These are phyloP conservation scores for Beauveria bassiana DNA, from an alignment of 2,329 filamentous ascomycete genomes.

Conservation along the genomic window DNA sequence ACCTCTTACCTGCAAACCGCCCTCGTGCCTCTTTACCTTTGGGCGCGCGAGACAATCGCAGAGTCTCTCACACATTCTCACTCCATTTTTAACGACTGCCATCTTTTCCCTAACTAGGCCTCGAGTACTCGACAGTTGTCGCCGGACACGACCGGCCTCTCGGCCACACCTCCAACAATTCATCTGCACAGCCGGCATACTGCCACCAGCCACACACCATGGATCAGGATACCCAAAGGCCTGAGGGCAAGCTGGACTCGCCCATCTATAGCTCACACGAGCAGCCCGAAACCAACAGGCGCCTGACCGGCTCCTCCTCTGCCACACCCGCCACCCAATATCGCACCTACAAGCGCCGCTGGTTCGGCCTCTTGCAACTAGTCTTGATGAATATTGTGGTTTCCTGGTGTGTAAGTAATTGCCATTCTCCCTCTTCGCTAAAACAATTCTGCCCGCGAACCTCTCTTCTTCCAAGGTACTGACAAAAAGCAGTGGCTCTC, in stretches of 20 bases:
- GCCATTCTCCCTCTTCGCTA: neutral
- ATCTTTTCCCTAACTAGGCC: neutral
- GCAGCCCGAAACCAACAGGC: neutral
- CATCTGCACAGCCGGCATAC: neutral
- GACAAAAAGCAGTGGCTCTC: conserved; percentile 66
- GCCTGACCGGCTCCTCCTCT: conserved; percentile 6
- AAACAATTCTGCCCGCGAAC: too few species aligned
- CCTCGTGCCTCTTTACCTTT: neutral
- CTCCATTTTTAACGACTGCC: neutral
- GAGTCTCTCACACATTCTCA: neutral
- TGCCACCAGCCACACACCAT: neutral
- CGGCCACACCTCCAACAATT: neutral
- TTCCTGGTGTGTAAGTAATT: conserved; percentile 79
- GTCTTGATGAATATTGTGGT: conserved; percentile 86
- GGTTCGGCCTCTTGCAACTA: conserved; percentile 78
- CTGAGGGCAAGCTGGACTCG: neutral
- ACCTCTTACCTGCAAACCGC: neutral
- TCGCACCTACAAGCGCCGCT: conserved; percentile 69
- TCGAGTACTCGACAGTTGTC: neutral
- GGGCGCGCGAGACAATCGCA: neutral
- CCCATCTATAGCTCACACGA: conserved; percentile 1
- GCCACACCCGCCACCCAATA: conserved; percentile 26
- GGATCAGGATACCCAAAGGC: neutral
- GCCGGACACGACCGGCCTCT: neutral
- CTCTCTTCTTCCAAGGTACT: neutral